Conservation (phyloP, 2,329 filamentous ascomycete genomes). For the Talaromyces atroroseus region DNA sequence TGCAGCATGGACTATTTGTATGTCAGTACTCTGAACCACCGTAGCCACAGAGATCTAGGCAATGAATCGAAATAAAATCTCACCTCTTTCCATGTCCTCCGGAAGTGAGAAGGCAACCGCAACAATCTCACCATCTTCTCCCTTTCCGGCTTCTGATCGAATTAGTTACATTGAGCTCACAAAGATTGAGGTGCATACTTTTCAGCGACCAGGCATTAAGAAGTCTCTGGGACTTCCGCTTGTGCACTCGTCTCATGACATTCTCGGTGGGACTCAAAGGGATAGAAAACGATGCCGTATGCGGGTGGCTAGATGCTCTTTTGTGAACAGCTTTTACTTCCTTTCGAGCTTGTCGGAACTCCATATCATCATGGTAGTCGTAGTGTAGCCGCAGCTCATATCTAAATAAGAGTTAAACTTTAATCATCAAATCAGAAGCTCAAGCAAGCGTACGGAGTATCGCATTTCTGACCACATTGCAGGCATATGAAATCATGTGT, state of each 20-base stretch:
- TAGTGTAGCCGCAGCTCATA: constrained; percentile 15
- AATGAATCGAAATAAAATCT: not conserved
- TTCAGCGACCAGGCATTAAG: constrained; percentile 25
- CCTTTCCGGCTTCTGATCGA: constrained; percentile 20
- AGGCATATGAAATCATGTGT: constrained; percentile 10
- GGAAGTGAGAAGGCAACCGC: constrained; percentile 26
- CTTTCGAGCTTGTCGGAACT: constrained; percentile 14
- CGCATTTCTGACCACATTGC: constrained; percentile 13
- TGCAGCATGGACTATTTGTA: constrained; percentile 22
- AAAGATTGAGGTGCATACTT: constrained; percentile 16
- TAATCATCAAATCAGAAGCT: not conserved
- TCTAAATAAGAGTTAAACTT: constrained; percentile 4
- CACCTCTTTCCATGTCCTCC: constrained; percentile 27
- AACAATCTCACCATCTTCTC: constrained; percentile 27
- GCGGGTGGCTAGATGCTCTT: constrained; percentile 12
- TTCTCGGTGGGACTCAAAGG: constrained; percentile 17
- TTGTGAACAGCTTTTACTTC: constrained; percentile 2
- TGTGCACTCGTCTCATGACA: constrained; percentile 15
- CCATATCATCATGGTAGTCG: constrained; percentile 16
- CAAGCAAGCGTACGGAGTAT: constrained; percentile 10
- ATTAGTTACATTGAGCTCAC: not conserved
- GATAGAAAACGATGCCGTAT: constrained; percentile 13
- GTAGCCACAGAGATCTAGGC: not conserved
- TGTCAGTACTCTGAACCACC: constrained; percentile 4
- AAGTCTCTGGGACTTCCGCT: constrained; percentile 19